Conservation (phyloP, 805 yeast genomes). For the Spathaspora hagerdaliae region DNA sequence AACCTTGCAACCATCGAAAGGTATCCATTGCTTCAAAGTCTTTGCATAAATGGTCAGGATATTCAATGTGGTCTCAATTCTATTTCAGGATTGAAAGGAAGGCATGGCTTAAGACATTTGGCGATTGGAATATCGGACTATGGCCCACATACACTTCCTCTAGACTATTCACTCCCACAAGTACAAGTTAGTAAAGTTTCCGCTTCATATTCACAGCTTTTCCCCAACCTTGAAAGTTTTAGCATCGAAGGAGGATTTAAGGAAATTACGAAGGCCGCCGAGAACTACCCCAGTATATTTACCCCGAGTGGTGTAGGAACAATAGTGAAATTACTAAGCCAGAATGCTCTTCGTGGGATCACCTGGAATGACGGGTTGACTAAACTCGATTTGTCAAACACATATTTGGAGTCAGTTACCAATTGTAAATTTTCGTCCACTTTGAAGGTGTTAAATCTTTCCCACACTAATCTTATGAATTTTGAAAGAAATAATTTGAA, state of each 20-base stretch:
- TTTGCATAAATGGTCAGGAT: neutral
- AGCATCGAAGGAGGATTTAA: neutral
- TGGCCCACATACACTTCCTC: neutral
- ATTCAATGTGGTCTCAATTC: neutral
- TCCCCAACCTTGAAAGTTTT: neutral
- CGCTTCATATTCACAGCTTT: too few species aligned
- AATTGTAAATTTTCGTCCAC: neutral
- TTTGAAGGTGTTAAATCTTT: neutral
- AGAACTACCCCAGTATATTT: neutral
- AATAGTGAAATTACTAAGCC: neutral
- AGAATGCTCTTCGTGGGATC: neutral
- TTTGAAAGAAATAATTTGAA: neutral
- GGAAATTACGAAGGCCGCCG: neutral
- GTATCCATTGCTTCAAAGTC: neutral
- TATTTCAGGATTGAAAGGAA: neutral
- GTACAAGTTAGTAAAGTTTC: neutral
- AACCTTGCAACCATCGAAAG: neutral
- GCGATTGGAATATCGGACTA: neutral
- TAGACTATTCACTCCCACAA: neutral
- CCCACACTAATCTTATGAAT: neutral
- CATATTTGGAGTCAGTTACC: neutral
- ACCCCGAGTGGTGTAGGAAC: neutral
- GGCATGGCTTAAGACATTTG: neutral
- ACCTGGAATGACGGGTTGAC: neutral
- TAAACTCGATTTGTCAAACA: neutral